Evolutionary conservation across 148 eudicot species (phyloP).

Genomic region (Rhododendron griersonianum): DNA sequence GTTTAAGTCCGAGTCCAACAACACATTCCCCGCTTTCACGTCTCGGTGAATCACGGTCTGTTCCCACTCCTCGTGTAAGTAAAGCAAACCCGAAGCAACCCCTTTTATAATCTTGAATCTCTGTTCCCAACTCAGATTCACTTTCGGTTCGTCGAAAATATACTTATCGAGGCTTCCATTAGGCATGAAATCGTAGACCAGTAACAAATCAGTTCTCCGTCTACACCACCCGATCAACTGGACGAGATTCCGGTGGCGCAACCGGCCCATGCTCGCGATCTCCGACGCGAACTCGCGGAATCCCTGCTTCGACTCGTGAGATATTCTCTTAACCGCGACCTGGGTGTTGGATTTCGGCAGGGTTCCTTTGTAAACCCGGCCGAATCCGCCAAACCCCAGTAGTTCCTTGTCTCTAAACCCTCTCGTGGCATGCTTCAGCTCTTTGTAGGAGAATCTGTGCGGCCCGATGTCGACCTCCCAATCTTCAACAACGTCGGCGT

Average conservation of each 20-base stretch:
- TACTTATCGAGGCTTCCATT: conserved; percentile 59
- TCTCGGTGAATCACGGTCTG: conserved; percentile 59
- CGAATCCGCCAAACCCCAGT: conserved; percentile 49
- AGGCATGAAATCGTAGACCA: conserved; percentile 63
- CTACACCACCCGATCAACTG: conserved; percentile 49
- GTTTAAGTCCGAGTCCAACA: conserved; percentile 20
- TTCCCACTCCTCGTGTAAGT: conserved; percentile 57
- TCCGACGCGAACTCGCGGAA: conserved; percentile 41
- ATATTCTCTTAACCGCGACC: conserved; percentile 40
- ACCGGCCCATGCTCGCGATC: conserved; percentile 37
- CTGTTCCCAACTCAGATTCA: conserved; percentile 38
- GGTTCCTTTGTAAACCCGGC: conserved; percentile 39
- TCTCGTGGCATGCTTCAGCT: conserved; percentile 38
- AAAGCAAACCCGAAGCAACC: conserved; percentile 42
- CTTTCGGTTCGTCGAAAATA: conserved; percentile 21
- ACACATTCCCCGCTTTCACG: conserved; percentile 43
- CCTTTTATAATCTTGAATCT: conserved; percentile 46
- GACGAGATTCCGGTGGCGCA: conserved; percentile 43
- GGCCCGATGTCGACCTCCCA: conserved; percentile 52
- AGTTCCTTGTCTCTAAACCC: conserved; percentile 39
- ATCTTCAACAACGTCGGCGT: conserved; percentile 30
- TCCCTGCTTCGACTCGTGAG: conserved; percentile 46
- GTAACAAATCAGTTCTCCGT: conserved; percentile 35
- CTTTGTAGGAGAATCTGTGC: conserved; percentile 31
- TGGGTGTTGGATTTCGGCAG: conserved; percentile 23